Percentiles rank a stretch among this genome's conserved stretches.
Conservation (phyloP, 139 green algal species). For the Asterochloris erici region DNA sequence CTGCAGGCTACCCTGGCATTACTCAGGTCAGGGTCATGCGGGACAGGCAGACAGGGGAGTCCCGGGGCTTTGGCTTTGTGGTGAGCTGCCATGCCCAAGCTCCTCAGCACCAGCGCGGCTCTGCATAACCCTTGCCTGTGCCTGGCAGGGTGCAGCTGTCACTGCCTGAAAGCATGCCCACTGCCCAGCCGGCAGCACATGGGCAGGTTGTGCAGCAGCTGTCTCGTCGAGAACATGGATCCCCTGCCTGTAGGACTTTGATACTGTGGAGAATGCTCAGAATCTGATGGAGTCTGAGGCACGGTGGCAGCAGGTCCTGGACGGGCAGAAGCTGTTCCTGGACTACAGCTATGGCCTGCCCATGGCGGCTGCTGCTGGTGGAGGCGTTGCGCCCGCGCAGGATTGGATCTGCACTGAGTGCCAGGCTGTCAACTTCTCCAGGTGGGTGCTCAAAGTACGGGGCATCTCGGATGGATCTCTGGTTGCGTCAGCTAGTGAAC, state of each 20-base stretch:
- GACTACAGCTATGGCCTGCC: constrained; percentile 38
- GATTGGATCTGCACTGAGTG: constrained; percentile 75
- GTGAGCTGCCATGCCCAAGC: constrained; percentile 20
- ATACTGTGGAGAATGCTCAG: constrained; percentile 31
- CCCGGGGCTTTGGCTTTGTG: constrained; percentile 45
- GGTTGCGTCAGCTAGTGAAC: no score
- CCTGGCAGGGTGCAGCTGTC: no score
- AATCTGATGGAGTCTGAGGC: constrained; percentile 51
- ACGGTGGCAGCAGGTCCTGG: constrained; percentile 17
- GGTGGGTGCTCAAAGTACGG: constrained; percentile 24
- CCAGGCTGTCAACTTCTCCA: constrained; percentile 67
- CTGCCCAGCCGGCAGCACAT: no score
- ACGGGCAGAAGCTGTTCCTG: constrained; percentile 34
- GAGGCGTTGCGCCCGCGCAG: background rate
- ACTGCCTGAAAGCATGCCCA: no score
- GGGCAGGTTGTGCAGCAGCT: no score
- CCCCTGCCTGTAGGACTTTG: constrained; percentile 48
- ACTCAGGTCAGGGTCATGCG: constrained; percentile 38
- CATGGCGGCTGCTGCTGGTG: background rate
- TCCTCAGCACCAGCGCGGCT: no score
- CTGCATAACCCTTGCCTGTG: no score
- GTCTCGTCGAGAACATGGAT: no score
- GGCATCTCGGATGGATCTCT: no score
- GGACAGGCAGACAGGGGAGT: constrained; percentile 21
- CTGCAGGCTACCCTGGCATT: constrained; percentile 41